Conservation (phyloP, 345 rosid species). For the Angophora floribunda region DNA sequence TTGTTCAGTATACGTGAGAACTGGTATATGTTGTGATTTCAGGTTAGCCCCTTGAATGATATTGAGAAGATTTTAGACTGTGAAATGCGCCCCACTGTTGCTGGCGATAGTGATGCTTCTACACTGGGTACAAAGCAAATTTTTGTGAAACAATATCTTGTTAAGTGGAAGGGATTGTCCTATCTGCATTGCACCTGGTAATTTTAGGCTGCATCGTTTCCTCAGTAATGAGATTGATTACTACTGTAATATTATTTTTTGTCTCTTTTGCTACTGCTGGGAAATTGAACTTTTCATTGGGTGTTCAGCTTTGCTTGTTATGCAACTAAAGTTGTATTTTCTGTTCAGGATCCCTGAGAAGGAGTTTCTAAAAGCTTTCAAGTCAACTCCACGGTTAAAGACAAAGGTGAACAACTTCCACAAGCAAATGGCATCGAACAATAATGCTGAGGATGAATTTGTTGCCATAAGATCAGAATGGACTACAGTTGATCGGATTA, state of each 20-base stretch:
- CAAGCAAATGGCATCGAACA: constrained; percentile 58
- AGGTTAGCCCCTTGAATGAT: constrained; percentile 95
- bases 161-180: constrained; percentile 97
- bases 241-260: not conserved
- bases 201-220: not conserved
- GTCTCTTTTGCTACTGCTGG: not conserved
- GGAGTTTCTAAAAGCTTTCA: constrained; percentile 87
- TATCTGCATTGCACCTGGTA: constrained; percentile 98
- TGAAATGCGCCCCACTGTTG: constrained; percentile 91
- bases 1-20: not conserved
- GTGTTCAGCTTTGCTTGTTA: not conserved
- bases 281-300: not conserved
- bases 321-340: not conserved
- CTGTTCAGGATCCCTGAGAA: constrained; percentile 81
- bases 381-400: constrained; percentile 82
- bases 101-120: constrained; percentile 55
- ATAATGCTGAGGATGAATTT: constrained; percentile 72
- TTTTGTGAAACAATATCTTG: constrained; percentile 91
- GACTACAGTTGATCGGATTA: constrained; percentile 97
- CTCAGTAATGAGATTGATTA: not conserved
- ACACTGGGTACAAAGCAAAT: constrained; percentile 59
- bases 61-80: constrained; percentile 90
- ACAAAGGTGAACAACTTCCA: constrained; percentile 88
- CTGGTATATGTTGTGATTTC: constrained; percentile 19
- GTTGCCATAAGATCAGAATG: constrained; percentile 95